These are phyloP conservation scores for Aspergillus cristatus DNA, from an alignment of 495 filamentous ascomycete species.

Conservation along the genomic window DNA sequence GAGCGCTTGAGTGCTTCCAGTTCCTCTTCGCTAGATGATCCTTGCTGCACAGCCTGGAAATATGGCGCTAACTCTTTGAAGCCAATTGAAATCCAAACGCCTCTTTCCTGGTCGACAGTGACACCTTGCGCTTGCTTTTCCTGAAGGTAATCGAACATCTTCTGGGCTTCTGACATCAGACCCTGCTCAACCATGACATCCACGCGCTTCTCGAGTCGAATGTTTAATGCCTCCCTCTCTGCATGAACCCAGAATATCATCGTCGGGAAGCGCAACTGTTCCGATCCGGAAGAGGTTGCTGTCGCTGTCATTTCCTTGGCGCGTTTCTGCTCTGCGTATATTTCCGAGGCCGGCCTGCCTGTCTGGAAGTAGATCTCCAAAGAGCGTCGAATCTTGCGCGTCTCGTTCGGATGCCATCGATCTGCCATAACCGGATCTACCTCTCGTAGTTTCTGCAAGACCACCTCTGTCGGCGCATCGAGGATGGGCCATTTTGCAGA, in stretches of 20 bases:
- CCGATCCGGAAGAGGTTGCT: slow-evolving; percentile 10
- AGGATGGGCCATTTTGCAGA: slow-evolving; percentile 59
- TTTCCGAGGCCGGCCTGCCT: slow-evolving; percentile 69
- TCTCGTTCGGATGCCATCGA: slow-evolving; percentile 89
- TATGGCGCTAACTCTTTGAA: slow-evolving; percentile 82
- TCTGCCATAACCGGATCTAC: slow-evolving; percentile 87
- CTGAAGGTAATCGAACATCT: slow-evolving; percentile 47
- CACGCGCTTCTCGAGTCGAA: slow-evolving; percentile 66
- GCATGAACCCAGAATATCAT: slow-evolving; percentile 87
- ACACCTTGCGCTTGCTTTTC: slow-evolving; percentile 38
- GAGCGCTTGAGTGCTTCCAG: slow-evolving; percentile 30
- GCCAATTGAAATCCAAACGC: slow-evolving; percentile 94
- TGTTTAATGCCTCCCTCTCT: slow-evolving; percentile 51
- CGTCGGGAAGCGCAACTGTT: slow-evolving; percentile 41
- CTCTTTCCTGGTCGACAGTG: slow-evolving; percentile 57
- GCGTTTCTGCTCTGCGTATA: slow-evolving; percentile 66
- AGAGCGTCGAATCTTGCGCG: slow-evolving; percentile 80
- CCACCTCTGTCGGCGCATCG: slow-evolving; percentile 53
- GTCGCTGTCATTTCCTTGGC: slow-evolving; percentile 18
- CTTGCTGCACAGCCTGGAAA: slow-evolving; percentile 41
- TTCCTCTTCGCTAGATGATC: slow-evolving; percentile 23
- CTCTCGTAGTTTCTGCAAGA: slow-evolving; percentile 60
- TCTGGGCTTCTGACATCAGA: slow-evolving; percentile 57
- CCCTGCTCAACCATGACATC: slow-evolving; percentile 74
- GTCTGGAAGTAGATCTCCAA: slow-evolving; percentile 82